Evolutionary conservation across 2,329 filamentous ascomycete species (phyloP), one percentile per base, ranked within the genome.

Genomic region (Nemania sp.): DNA sequence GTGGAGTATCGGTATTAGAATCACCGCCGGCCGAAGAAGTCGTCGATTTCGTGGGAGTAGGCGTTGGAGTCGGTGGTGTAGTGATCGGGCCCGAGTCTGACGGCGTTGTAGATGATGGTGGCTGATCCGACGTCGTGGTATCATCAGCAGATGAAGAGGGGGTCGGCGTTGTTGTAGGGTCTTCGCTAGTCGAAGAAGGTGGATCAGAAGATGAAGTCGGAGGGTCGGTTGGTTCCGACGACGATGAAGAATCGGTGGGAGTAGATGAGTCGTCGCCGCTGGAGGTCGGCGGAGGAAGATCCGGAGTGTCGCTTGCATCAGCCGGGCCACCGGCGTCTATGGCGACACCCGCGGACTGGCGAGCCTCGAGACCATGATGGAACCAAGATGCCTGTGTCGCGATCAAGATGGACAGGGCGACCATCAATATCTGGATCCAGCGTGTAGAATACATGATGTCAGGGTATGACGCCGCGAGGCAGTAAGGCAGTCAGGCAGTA

Each of bases 381-480:
- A 71, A 53, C 56, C 69, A 68, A 26, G 70, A 66, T 49, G 71
- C 80, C 62, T 81, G 77, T 39, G 75, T 75, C 31, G 78, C 69
- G 40, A 72, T 72, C 49, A 75, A 57, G 53, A 79, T 65, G 37
- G 77, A 77, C 46, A 82, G 69, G 37, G 76, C 77, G 61, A 80
- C 68, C 57, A 81, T 64, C 52, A 83, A 67, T 54, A 82, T 66
- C 63, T 76, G 72, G 28, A 80, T 54, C 44, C 78, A 61, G 52
- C 73, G 74, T 49, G 69, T 70, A 23, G 75, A 68, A 65, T 77
- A 77, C 81, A 84, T 83, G 51, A 46, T 71, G 67, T 33, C 40
- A 33, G 36, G 33, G 23, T 34, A 20, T 19, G 40, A 45, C 7
- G 19, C 17, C 15, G 14, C 6, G 40, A 40, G 24, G 51, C 33